Percentiles rank a stretch among this genome's conserved stretches.
phyloP scores from a whole-genome alignment of 768 basidiomycete species.

The Hirschioporus abietinus region DNA sequence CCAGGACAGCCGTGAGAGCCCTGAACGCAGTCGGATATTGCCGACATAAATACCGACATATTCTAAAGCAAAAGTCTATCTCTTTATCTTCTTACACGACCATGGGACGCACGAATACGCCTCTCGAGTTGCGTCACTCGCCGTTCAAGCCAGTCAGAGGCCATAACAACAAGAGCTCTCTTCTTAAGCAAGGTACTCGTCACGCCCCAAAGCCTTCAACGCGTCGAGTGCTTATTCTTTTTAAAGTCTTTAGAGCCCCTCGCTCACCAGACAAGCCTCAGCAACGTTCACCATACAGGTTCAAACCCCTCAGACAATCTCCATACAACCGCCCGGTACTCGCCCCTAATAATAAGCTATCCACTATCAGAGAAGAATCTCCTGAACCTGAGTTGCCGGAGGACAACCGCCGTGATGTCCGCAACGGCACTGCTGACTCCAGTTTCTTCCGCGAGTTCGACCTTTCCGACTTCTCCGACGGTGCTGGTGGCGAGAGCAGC shows the following conservation, averaged over 20 bases:
- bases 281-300: neutral
- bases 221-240: neutral
- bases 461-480: neutral
- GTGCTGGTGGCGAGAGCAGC: neutral
- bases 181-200: neutral
- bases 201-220: too few relatives aligned
- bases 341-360: neutral
- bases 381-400: neutral
- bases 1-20: neutral
- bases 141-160: neutral
- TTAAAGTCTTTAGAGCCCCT: neutral
- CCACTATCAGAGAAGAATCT: neutral
- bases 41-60: neutral
- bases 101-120: neutral
- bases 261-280: neutral
- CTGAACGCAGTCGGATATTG: neutral
- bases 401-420: neutral
- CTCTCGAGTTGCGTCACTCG: neutral
- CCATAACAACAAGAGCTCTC: neutral
- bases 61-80: neutral
- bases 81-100: neutral
- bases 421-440: neutral
- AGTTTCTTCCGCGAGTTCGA: neutral
- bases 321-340: constrained; percentile 1
- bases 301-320: neutral